Conservation (phyloP, 2,329 filamentous ascomycete genomes). For the Ophiocordyceps camponoti-rufipedis region DNA sequence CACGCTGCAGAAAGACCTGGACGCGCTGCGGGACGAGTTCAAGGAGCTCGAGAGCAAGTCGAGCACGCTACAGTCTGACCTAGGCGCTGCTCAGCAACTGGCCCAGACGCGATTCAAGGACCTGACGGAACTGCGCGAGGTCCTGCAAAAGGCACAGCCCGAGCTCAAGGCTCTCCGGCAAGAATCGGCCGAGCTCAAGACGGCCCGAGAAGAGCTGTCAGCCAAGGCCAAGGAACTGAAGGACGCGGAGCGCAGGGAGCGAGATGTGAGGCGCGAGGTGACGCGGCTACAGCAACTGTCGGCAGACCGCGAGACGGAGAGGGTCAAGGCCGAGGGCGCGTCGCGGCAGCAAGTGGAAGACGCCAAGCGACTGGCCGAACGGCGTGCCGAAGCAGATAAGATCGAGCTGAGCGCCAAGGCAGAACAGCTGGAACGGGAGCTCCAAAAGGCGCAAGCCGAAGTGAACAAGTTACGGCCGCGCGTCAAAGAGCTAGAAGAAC, state of each 20-base stretch:
- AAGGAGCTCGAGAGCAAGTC: slow-evolving; percentile 55
- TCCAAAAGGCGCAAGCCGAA: slow-evolving; percentile 57
- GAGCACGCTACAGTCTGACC: slow-evolving; percentile 57
- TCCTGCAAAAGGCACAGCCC: slow-evolving; percentile 69
- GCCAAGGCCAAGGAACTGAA: slow-evolving; percentile 41
- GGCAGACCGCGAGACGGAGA: slow-evolving; percentile 59
- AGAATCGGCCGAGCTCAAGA: slow-evolving; percentile 59
- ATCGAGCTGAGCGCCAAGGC: slow-evolving; percentile 56
- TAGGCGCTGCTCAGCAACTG: slow-evolving; percentile 71
- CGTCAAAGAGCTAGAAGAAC: slow-evolving; percentile 52
- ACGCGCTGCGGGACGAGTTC: slow-evolving; percentile 31
- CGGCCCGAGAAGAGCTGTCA: slow-evolving; percentile 55
- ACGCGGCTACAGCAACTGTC: slow-evolving; percentile 49
- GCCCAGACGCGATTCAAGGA: slow-evolving; percentile 82
- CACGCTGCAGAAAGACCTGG: slow-evolving; percentile 44
- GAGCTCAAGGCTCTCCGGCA: slow-evolving; percentile 65
- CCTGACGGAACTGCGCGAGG: slow-evolving; percentile 58
- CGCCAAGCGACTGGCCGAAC: slow-evolving; percentile 51
- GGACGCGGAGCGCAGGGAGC: slow-evolving; percentile 64
- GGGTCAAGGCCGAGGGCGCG: slow-evolving; percentile 55
- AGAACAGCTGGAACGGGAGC: slow-evolving; percentile 53
- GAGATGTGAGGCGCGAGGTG: slow-evolving; percentile 62
- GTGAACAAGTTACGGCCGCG: slow-evolving; percentile 44
- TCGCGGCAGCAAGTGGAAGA: slow-evolving; percentile 62
- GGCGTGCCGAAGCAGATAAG: slow-evolving; percentile 61